phyloP scores from a whole-genome alignment of 148 eudicot species.

The Polygonum maritimum region DNA sequence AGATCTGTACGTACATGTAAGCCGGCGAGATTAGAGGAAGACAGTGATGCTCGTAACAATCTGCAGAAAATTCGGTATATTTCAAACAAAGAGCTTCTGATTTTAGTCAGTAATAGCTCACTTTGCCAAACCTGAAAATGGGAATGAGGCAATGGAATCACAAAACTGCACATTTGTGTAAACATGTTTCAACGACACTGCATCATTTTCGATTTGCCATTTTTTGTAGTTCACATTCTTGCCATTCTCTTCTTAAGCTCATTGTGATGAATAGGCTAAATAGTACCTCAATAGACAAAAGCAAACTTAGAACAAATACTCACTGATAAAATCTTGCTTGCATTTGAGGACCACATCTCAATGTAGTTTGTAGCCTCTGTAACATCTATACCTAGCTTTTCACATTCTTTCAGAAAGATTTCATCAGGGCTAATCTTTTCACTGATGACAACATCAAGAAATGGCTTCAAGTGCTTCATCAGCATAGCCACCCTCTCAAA shows the following conservation, averaged over 20 bases:
- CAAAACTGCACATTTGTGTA: not conserved
- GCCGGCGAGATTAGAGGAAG: slow-evolving; percentile 41
- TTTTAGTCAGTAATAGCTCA: slow-evolving; percentile 47
- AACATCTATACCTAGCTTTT: slow-evolving; percentile 53
- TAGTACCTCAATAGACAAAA: not conserved
- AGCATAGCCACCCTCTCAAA: slow-evolving; percentile 32
- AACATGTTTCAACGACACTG: not conserved
- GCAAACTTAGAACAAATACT: slow-evolving; percentile 22
- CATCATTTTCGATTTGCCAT: not conserved
- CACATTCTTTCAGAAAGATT: slow-evolving; percentile 52
- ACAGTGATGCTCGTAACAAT: slow-evolving; percentile 43
- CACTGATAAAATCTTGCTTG: slow-evolving; percentile 66
- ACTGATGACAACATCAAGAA: slow-evolving; percentile 53
- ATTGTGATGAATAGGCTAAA: not conserved
- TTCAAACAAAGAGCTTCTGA: slow-evolving; percentile 49
- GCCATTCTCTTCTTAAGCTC: not conserved
- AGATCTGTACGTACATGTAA: slow-evolving; percentile 54
- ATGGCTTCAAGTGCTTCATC: slow-evolving; percentile 60
- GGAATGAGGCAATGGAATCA: slow-evolving; percentile 1
- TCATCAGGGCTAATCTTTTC: slow-evolving; percentile 37
- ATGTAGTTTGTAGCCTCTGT: slow-evolving; percentile 72
- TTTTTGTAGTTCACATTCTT: not conserved
- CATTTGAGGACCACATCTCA: slow-evolving; percentile 69
- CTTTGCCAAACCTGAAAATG: slow-evolving; percentile 55
- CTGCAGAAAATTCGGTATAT: slow-evolving; percentile 46